These are phyloP conservation scores for Phanerodontia chrysosporium DNA, from an alignment of 768 basidiomycete genomes.

Conservation along the genomic window DNA sequence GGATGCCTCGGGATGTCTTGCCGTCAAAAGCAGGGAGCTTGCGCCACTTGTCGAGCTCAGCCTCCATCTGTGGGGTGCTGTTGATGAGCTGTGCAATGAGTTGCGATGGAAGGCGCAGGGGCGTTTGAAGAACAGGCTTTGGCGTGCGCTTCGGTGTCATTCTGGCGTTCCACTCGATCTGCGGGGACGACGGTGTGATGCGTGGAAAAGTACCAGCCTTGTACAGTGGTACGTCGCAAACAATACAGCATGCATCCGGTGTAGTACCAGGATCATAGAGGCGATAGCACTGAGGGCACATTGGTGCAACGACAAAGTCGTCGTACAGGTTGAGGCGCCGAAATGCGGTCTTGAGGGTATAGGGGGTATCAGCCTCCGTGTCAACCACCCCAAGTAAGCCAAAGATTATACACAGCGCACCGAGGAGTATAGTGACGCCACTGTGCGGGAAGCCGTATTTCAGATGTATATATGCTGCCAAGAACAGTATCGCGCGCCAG, in stretches of 20 bases:
- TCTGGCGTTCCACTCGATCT: neutral
- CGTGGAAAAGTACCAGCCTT: neutral
- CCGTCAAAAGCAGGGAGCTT: neutral
- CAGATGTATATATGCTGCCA: too few relatives aligned
- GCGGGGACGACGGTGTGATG: neutral
- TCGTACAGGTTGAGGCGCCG: neutral
- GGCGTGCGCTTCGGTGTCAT: neutral
- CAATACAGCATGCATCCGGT: neutral
- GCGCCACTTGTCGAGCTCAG: slow-evolving; percentile 8
- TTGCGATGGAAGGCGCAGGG: neutral
- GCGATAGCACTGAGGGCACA: neutral
- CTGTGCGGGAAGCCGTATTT: too few relatives aligned
- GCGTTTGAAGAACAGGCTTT: slow-evolving; percentile 3
- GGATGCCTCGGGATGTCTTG: neutral
- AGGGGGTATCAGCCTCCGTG: neutral
- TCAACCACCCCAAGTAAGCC: neutral
- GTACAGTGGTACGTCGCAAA: neutral
- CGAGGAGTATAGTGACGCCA: too few relatives aligned
- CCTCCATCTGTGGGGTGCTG: slow-evolving; percentile 1
- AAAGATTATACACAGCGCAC: too few relatives aligned
- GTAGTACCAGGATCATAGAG: neutral
- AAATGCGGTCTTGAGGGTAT: neutral
- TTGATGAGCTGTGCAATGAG: slow-evolving; percentile 6
- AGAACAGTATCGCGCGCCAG: too few relatives aligned
- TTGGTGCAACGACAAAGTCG: neutral